Evolutionary conservation across 257 asterid species (phyloP), one percentile per base, ranked within the genome.

Genomic region (Ballota nigra): DNA sequence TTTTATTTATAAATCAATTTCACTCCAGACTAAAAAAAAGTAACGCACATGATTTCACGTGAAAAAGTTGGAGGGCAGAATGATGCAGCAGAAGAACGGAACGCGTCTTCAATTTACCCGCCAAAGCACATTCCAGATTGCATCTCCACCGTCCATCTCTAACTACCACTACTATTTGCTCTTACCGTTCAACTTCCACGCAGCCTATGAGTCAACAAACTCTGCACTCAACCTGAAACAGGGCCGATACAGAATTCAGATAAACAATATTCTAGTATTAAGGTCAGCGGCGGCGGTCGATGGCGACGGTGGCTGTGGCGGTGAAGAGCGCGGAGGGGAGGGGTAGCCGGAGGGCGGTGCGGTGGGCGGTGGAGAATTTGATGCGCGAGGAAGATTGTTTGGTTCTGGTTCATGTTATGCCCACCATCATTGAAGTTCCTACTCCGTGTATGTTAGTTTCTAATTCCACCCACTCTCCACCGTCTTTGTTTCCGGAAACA

Each of bases 311-410:
- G 78, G 89, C 79, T 34, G 97, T 88, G 77, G 96, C 96, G 0
- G 96, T 90, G 77, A 88, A 90, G 86, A 88, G 92, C 74, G 76
- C 71, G 4, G 83, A 76, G 6, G 97, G 98, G 0, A 84, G 71
- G 68, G 96, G 98, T 2, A 91, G 96, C 81, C 86, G 68, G 75
- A 81, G 96, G 38, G 98, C 98, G 40, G 88, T 90, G 41, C 78
- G 82, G 8, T 93, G 96, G 93, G 92, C 96, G n/a, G 86, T 78
- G 56, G 86, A 93, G 82, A 91, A 93, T 52, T 69, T 85, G 79
- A 74, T 78, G 79, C 45, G 66, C 62, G 62, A 74, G 66, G 80
- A 82, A 33, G 84, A 86, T 76, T 82, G 80, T 5, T 64, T 88
- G 76, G 71, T 87, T 65, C 80, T 92, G 51, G 80, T 90, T 80